Percentiles rank a stretch among this genome's conserved stretches.
Conservation (phyloP, 2,329 filamentous ascomycete species). For the Epichloe amarillans region DNA sequence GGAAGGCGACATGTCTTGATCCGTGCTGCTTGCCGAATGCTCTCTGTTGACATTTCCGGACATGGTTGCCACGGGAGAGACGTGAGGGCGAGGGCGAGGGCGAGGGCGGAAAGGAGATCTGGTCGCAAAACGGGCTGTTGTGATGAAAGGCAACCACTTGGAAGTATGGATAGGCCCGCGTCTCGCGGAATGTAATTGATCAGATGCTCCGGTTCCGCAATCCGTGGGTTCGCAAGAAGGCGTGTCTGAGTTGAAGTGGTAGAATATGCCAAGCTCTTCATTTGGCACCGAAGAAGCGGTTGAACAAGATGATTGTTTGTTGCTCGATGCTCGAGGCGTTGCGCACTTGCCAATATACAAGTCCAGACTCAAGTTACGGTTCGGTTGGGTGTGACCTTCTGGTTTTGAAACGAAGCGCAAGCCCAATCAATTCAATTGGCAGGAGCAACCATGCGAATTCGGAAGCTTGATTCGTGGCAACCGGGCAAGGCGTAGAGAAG, state of each 20-base stretch:
- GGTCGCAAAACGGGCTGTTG: background rate
- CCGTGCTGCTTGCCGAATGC: slow-evolving; percentile 1
- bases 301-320: background rate
- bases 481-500: background rate
- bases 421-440: slow-evolving; percentile 1
- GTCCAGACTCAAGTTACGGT: background rate
- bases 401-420: background rate
- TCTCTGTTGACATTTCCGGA: slow-evolving; percentile 2
- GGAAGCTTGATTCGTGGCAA: background rate
- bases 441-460: background rate
- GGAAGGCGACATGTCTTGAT: slow-evolving; percentile 3
- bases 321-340: background rate
- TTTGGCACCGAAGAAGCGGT: background rate
- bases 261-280: background rate
- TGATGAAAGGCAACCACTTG: background rate
- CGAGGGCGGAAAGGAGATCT: background rate
- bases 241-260: background rate
- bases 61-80: background rate
- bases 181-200: background rate
- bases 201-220: background rate
- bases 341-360: background rate
- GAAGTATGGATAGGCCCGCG: background rate
- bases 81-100: background rate
- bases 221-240: background rate
- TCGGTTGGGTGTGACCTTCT: background rate